Evolutionary conservation across 208 protist species (phyloP).

Genomic region (Angomonas deanei): DNA sequence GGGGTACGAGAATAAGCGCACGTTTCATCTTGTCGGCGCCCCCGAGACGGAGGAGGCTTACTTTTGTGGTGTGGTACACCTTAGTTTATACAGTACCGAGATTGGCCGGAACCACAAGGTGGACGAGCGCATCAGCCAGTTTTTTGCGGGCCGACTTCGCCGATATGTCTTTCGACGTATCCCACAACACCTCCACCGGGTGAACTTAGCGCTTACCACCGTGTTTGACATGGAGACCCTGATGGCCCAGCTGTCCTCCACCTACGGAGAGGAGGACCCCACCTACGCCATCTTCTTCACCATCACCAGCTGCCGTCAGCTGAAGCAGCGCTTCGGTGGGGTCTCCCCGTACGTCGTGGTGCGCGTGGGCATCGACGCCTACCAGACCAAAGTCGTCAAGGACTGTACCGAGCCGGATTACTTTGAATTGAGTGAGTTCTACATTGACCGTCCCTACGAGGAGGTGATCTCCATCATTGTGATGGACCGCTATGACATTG

Average conservation of each 20-base stretch:
- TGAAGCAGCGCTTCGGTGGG: slow-evolving; percentile 41
- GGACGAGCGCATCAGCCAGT: slow-evolving; percentile 31
- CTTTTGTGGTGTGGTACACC: slow-evolving; percentile 61
- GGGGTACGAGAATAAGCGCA: slow-evolving; percentile 42
- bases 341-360: slow-evolving; percentile 73
- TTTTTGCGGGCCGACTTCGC: slow-evolving; percentile 56
- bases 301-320: slow-evolving; percentile 61
- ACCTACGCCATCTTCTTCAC: slow-evolving; percentile 73
- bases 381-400: slow-evolving; percentile 63
- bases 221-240: slow-evolving; percentile 84
- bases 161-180: slow-evolving; percentile 55
- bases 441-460: slow-evolving; percentile 39
- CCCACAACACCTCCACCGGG: slow-evolving; percentile 70
- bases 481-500: slow-evolving; percentile 70
- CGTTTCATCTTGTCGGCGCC: slow-evolving; percentile 55
- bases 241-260: slow-evolving; percentile 49
- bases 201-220: slow-evolving; percentile 59
- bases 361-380: slow-evolving; percentile 58
- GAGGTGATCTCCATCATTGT: slow-evolving; percentile 53
- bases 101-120: slow-evolving; percentile 65
- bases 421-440: slow-evolving; percentile 82
- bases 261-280: slow-evolving; percentile 63
- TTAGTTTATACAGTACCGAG: slow-evolving; percentile 62
- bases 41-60: slow-evolving; percentile 65
- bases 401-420: slow-evolving; percentile 69